Conservation (phyloP, 345 rosid species). For the Hibiscus mutabilis region DNA sequence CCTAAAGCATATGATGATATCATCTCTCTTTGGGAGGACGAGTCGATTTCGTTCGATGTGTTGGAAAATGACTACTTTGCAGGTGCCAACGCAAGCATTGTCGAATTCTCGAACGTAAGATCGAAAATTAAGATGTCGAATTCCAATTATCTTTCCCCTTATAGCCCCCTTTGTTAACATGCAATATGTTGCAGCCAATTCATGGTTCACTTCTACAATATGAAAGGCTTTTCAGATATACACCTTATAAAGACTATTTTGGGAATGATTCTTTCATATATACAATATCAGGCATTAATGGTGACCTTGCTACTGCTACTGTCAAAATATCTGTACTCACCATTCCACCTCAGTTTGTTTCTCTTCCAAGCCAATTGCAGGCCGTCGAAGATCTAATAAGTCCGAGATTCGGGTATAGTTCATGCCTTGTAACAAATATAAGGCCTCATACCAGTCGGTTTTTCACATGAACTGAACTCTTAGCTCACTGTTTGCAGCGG, state of each 20-base stretch:
- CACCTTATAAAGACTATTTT: slow-evolving; percentile 60
- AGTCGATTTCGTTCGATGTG: slow-evolving; percentile 65
- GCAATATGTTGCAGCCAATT: slow-evolving; percentile 42
- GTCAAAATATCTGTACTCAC: slow-evolving; percentile 55
- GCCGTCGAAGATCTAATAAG: slow-evolving; percentile 73
- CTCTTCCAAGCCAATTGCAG: slow-evolving; percentile 52
- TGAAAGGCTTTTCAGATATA: slow-evolving; percentile 66
- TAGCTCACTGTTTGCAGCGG: slow-evolving; percentile 41
- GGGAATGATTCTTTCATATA: slow-evolving; percentile 73
- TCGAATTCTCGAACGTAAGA: slow-evolving; percentile 63
- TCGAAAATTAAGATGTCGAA: not conserved
- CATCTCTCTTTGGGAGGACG: slow-evolving; percentile 73
- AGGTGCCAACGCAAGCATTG: slow-evolving; percentile 49
- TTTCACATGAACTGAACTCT: not conserved
- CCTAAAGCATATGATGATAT: slow-evolving; percentile 70
- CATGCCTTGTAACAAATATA: not conserved
- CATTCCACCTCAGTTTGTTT: slow-evolving; percentile 76
- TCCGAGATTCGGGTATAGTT: slow-evolving; percentile 60
- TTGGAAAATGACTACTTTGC: slow-evolving; percentile 73
- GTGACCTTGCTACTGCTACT: slow-evolving; percentile 53
- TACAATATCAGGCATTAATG: slow-evolving; percentile 57
- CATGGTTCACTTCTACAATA: slow-evolving; percentile 73
- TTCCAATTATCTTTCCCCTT: not conserved
- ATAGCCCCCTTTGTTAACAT: not conserved
- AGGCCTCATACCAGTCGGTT: slow-evolving; percentile 6